These are phyloP conservation scores for Pythium dissotocum DNA, from an alignment of 352 stramenopile genomes.

Conservation along the genomic window DNA sequence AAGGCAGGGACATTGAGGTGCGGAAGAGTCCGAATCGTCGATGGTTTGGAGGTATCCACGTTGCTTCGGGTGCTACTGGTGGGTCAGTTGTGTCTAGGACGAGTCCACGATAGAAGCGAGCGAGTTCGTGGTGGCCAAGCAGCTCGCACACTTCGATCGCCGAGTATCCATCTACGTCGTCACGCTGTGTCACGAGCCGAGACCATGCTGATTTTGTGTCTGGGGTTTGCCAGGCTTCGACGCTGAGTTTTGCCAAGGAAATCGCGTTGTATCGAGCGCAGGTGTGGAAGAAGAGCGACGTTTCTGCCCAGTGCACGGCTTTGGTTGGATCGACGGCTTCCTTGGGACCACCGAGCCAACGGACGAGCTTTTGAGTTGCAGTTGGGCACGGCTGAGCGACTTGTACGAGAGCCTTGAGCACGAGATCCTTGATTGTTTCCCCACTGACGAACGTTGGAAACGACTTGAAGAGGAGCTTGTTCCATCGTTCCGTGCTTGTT, in stretches of 20 bases:
- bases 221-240: neutral
- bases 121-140: conserved; percentile 27
- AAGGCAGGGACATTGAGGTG: conserved; percentile 7
- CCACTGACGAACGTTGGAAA: neutral
- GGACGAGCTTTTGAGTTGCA: neutral
- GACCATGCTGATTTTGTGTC: neutral
- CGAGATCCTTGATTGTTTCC: neutral
- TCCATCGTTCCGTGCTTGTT: neutral
- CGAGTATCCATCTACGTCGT: conserved; percentile 24
- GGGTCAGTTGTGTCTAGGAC: no score
- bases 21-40: conserved; percentile 9
- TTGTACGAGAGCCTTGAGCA: neutral
- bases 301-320: neutral
- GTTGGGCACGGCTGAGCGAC: neutral
- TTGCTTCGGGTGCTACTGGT: neutral
- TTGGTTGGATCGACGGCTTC: neutral
- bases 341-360: neutral
- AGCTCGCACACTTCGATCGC: conserved; percentile 33
- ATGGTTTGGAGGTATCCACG: neutral
- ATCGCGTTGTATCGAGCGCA: conserved; percentile 44
- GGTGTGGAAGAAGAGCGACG: conserved; percentile 16
- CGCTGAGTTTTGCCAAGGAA: conserved; percentile 2
- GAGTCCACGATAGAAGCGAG: neutral
- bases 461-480: neutral
- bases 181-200: neutral